Percentiles rank a stretch among this genome's conserved stretches.
phyloP scores from a whole-genome alignment of 2,329 filamentous ascomycete species.

The Monosporascus sp. region DNA sequence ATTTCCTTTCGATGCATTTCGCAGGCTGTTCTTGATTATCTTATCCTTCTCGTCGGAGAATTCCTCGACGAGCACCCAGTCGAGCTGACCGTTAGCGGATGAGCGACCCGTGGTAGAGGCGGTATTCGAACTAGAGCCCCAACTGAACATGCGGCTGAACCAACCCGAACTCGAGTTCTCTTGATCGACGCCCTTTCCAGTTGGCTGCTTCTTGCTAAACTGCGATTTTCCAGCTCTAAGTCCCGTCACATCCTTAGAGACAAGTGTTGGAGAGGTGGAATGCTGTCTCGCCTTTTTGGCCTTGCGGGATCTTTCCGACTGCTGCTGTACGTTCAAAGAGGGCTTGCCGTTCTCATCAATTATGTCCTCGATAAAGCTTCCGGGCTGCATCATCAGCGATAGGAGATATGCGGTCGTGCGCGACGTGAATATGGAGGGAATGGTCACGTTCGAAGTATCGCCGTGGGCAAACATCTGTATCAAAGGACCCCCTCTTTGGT shows the following conservation, averaged over 20 bases:
- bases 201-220: constrained; percentile 19
- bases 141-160: constrained; percentile 40
- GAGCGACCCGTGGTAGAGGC: constrained; percentile 54
- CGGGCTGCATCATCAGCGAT: constrained; percentile 75
- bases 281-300: constrained; percentile 30
- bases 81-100: constrained; percentile 67
- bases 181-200: constrained; percentile 4
- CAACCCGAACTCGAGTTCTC: constrained; percentile 31
- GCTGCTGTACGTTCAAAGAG: constrained; percentile 44
- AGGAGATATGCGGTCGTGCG: constrained; percentile 90
- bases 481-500: constrained; percentile 79
- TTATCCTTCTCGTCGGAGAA: constrained; percentile 53
- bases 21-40: constrained; percentile 35
- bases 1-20: constrained; percentile 30
- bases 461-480: constrained; percentile 98
- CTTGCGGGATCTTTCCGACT: constrained; percentile 35
- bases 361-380: constrained; percentile 56
- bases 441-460: constrained; percentile 90
- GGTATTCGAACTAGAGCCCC: constrained; percentile 24
- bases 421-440: constrained; percentile 91
- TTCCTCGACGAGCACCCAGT: constrained; percentile 67
- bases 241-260: constrained; percentile 20
- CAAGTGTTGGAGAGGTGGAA: constrained; percentile 21
- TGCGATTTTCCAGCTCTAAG: constrained; percentile 17
- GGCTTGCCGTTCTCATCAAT: constrained; percentile 57